Evolutionary conservation across 352 stramenopile species (phyloP).

Genomic region (Globisporangium cylindrosporum): DNA sequence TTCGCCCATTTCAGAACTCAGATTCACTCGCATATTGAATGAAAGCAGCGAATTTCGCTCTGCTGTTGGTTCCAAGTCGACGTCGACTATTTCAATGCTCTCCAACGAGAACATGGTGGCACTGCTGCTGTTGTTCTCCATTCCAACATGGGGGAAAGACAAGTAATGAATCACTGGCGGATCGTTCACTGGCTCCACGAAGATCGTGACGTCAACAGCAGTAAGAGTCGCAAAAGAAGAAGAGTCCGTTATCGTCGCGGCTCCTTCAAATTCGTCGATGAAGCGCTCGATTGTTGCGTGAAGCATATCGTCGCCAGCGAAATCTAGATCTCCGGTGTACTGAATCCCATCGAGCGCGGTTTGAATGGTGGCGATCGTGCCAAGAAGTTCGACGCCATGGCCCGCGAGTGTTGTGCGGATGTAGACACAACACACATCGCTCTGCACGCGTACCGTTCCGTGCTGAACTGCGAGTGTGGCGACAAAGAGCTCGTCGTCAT

Average conservation of each 20-base stretch:
- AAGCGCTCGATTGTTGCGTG: background rate
- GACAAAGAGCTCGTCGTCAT: constrained; percentile 6
- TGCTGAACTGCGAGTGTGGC: constrained; percentile 1
- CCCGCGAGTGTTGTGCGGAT: background rate
- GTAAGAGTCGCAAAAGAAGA: background rate
- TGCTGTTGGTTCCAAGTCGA: background rate
- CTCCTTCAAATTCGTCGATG: background rate
- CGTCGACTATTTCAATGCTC: constrained; percentile 7
- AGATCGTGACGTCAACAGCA: background rate
- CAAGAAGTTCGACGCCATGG: constrained; percentile 8
- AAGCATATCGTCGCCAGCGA: constrained; percentile 18
- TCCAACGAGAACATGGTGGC: constrained; percentile 1
- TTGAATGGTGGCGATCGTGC: constrained; percentile 3
- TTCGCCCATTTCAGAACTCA: constrained; percentile 1
- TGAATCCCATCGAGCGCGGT: constrained; percentile 12
- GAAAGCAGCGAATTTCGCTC: background rate
- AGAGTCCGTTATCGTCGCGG: background rate
- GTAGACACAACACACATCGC: constrained; percentile 15
- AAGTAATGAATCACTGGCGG: constrained; percentile 9
- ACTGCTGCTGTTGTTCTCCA: background rate
- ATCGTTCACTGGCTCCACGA: constrained; percentile 13
- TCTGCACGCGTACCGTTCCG: constrained; percentile 9
- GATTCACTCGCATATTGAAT: constrained; percentile 6
- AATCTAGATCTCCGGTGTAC: constrained; percentile 21
- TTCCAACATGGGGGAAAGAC: background rate